phyloP scores from a whole-genome alignment of 441 rosid species.

The Kokia cookei region DNA sequence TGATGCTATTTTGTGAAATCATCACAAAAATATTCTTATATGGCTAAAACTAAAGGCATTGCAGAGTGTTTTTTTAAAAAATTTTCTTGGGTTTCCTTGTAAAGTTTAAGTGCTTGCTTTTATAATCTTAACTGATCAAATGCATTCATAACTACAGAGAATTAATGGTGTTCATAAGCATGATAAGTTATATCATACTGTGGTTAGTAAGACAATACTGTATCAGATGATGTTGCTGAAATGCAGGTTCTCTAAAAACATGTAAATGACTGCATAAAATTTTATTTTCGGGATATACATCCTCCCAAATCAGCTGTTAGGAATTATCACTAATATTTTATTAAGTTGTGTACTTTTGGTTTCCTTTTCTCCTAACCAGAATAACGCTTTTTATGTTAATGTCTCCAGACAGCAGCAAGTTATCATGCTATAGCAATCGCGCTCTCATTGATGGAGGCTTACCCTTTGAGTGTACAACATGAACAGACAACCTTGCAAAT shows the following conservation, averaged over 20 bases:
- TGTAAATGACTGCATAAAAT: background rate
- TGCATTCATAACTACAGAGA: background rate
- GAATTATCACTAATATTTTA: background rate
- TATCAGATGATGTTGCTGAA: background rate
- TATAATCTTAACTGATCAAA: background rate
- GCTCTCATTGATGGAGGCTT: conserved; percentile 72
- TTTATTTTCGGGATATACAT: background rate
- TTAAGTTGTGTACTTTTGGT: background rate
- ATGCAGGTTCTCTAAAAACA: background rate
- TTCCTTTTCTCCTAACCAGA: background rate
- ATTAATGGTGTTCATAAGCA: background rate
- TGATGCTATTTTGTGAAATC: background rate
- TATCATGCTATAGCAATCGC: conserved; percentile 84
- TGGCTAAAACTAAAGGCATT: background rate
- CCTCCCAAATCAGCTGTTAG: background rate
- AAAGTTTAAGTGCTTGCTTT: background rate
- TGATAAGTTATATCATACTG: background rate
- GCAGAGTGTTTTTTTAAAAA: background rate
- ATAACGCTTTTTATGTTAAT: conserved; percentile 21
- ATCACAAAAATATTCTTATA: background rate
- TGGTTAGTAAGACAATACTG: background rate
- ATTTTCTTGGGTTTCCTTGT: background rate
- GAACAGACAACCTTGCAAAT: conserved; percentile 72
- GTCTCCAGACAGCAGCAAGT: conserved; percentile 70
- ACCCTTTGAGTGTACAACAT: conserved; percentile 62